Evolutionary conservation across 495 filamentous ascomycete genomes (phyloP).

Genomic region (Podospora didyma): DNA sequence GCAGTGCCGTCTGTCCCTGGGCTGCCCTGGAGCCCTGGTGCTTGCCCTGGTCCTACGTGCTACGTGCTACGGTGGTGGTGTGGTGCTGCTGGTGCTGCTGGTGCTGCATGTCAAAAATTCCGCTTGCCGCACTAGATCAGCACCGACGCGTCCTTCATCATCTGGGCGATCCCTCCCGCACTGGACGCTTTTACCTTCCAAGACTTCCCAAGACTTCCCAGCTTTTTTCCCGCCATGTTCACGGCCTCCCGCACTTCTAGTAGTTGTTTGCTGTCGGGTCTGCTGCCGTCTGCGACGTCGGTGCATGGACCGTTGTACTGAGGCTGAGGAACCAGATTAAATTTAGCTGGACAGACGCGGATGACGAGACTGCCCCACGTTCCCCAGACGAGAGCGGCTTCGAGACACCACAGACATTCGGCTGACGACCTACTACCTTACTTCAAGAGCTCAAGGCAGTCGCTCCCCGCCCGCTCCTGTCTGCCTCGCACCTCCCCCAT

Average conservation of each 20-base stretch:
- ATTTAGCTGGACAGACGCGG: background rate
- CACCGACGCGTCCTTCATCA: too few species aligned
- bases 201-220: background rate
- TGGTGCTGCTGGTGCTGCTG: too few species aligned
- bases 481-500: slow-evolving; percentile 2
- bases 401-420: slow-evolving; percentile 1
- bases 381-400: slow-evolving; percentile 10
- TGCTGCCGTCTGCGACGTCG: slow-evolving; percentile 3
- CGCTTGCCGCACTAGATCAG: background rate
- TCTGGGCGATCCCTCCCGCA: background rate
- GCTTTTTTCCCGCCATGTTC: slow-evolving; percentile 5
- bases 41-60: too few species aligned
- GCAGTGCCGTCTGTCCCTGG: too few species aligned
- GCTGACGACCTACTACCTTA: too few species aligned
- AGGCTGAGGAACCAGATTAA: slow-evolving; percentile 7
- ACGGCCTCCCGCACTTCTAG: slow-evolving; percentile 1
- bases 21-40: too few species aligned
- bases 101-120: background rate
- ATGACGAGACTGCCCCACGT: slow-evolving; percentile 12
- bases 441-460: background rate
- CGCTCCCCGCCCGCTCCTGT: background rate
- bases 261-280: background rate
- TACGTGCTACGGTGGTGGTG: too few species aligned
- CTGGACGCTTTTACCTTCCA: background rate
- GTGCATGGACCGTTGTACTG: slow-evolving; percentile 7